phyloP scores from a whole-genome alignment of 768 basidiomycete species.

The Phylloporus rhodoxanthus region DNA sequence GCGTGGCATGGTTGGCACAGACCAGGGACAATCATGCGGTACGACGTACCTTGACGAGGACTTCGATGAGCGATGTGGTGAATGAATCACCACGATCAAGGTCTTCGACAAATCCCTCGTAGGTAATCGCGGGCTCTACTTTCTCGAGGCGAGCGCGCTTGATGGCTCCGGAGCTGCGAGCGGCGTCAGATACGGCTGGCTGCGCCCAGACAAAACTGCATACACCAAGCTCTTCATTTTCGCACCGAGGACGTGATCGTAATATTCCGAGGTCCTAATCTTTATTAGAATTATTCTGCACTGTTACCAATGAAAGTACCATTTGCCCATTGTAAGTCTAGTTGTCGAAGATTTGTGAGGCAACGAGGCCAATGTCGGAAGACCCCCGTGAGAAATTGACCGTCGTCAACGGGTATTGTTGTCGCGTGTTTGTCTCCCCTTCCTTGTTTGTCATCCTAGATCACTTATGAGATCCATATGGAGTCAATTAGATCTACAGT shows the following conservation, averaged over 20 bases:
- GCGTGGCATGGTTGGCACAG: constrained; percentile 2
- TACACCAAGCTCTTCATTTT: constrained; percentile 80
- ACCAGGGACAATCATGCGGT: not conserved
- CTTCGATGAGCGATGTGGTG: constrained; percentile 67
- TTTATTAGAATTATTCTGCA: not conserved
- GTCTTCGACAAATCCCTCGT: constrained; percentile 71
- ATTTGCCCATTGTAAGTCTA: constrained; percentile 57
- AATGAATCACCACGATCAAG: constrained; percentile 77
- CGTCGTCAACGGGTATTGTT: constrained; percentile 17
- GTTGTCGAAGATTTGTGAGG: constrained; percentile 7
- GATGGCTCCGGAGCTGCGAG: constrained; percentile 63
- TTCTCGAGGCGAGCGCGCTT: constrained; percentile 63
- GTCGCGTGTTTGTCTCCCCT: constrained; percentile 11
- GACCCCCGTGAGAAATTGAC: constrained; percentile 17
- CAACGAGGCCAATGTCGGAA: constrained; percentile 25
- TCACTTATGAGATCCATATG: not conserved
- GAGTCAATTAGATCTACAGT: not conserved
- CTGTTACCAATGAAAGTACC: constrained; percentile 34
- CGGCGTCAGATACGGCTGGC: not conserved
- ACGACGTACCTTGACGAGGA: constrained; percentile 65
- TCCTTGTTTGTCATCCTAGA: not conserved
- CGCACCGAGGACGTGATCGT: constrained; percentile 65
- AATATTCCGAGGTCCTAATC: constrained; percentile 62
- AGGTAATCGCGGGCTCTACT: constrained; percentile 57
- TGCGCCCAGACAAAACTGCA: constrained; percentile 20